Percentiles rank a stretch among this genome's conserved stretches.
These are phyloP conservation scores for Gracilaria gracilis DNA, from an alignment of 23 red algal species.

Conservation along the genomic window DNA sequence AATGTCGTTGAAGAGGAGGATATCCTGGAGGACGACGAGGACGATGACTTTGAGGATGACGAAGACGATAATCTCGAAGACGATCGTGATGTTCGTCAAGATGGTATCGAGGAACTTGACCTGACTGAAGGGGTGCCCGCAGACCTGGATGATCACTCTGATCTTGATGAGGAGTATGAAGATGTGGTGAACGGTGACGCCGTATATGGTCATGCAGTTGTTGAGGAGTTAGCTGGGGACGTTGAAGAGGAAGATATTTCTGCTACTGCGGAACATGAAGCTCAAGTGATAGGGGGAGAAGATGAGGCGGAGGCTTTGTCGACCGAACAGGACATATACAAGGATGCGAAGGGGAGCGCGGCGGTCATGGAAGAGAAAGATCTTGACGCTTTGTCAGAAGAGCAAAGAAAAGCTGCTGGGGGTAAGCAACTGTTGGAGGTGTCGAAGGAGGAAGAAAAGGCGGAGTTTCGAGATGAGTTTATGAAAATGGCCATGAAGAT, in stretches of 20 bases:
- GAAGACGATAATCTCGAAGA: neutral
- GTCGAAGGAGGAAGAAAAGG: no score
- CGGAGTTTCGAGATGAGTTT: no score
- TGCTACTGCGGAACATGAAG: neutral
- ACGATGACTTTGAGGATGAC: neutral
- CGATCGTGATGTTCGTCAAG: neutral
- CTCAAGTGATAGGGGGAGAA: neutral
- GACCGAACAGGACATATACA: no score
- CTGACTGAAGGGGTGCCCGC: constrained; percentile 14
- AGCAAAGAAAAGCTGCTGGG: no score
- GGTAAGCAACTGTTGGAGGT: no score
- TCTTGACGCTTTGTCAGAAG: no score
- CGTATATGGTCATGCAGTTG: neutral
- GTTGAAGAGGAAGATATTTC: neutral
- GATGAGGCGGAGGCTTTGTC: no score
- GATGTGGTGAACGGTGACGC: neutral
- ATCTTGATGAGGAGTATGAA: constrained; percentile 21
- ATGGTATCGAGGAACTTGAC: constrained; percentile 13
- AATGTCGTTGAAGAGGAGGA: constrained; percentile 25
- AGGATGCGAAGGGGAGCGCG: no score
- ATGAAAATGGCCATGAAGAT: no score
- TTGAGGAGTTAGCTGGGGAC: constrained; percentile 14
- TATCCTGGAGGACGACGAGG: neutral
- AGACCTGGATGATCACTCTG: constrained; percentile 14
- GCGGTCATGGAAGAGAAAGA: no score